These are phyloP conservation scores for Avena insularis DNA, from an alignment of 176 grass and related monocot species.

Conservation along the genomic window DNA sequence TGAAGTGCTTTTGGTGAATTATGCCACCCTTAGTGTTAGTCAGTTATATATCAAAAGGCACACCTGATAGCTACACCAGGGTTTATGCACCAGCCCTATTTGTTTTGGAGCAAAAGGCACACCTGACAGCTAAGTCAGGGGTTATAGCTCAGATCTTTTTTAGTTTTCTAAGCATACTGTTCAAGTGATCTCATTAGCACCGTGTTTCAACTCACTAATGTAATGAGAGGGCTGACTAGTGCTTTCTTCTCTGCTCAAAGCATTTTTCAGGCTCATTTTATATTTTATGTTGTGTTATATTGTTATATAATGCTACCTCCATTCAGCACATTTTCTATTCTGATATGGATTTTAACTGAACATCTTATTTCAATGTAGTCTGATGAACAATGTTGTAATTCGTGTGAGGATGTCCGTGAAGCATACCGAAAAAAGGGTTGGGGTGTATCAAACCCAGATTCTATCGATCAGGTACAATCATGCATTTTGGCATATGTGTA, in stretches of 20 bases:
- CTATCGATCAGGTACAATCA: slow-evolving; percentile 77
- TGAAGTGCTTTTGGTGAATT: slow-evolving; percentile 30
- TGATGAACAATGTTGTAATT: slow-evolving; percentile 90
- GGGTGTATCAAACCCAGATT: slow-evolving; percentile 90
- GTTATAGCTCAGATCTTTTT: slow-evolving; percentile 9
- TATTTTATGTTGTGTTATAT: slow-evolving; percentile 13
- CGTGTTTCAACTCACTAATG: slow-evolving; percentile 19
- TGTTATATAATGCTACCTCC: slow-evolving; percentile 21
- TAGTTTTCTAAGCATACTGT: slow-evolving; percentile 20
- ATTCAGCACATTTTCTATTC: slow-evolving; percentile 24
- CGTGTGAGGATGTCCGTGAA: slow-evolving; percentile 96
- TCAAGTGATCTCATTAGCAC: slow-evolving; percentile 22
- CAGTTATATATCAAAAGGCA: slow-evolving; percentile 32
- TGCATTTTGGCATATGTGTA: neutral
- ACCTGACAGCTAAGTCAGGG: neutral
- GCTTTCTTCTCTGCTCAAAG: slow-evolving; percentile 22
- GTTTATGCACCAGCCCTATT: slow-evolving; percentile 9
- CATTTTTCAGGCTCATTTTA: neutral
- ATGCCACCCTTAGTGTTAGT: neutral
- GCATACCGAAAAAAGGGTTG: slow-evolving; percentile 96
- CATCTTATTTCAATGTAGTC: slow-evolving; percentile 63
- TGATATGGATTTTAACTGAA: slow-evolving; percentile 27
- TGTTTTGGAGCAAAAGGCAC: neutral
- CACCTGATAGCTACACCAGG: neutral
- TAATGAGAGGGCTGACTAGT: neutral